Evolutionary conservation across 257 asterid species (phyloP), one percentile per base, ranked within the genome.

Genomic region (Solanum tarapatanum): DNA sequence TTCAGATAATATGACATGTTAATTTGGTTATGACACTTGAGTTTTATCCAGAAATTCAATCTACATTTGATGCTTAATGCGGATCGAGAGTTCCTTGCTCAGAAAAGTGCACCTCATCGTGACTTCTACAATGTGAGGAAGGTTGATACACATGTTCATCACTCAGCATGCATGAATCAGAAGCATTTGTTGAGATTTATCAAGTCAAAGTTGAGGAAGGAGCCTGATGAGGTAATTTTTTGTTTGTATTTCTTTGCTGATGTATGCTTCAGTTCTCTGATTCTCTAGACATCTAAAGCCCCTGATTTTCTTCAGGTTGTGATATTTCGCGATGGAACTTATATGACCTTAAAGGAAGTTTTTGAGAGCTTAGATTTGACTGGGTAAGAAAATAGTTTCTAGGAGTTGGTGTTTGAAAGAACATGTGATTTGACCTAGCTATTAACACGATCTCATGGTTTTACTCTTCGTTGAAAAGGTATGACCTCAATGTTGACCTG

Each of bases 151-250:
- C 99, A 97, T 88, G 98, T 97, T 88, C 99, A 97, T 91, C 99
- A 97, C 92, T 97, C 99, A 28, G 99, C 99, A 73, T 97, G 99
- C 93, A 97, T 97, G 99, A 97, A 97, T 92, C 99, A 97, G 92
- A 97, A 97, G 89, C 99, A 97, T 91, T 96, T 97, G 83, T 86
- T 97, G 87, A 91, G 98, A 93, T 97, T 97, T 89, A 97, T 97
- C 45, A 97, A 97, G 90, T 95, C 98, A 11, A 97, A 97, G 92
- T 89, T 97, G 93, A 92, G 98, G 93, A 97, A 97, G 93, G 99
- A 97, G 90, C 99, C 99, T 32, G 99, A 93, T 73, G 98, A 97
- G 98, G 99, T 97, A 89, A 74, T 64, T 24, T 51, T 87, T 88
- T 64, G 58, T 64, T 84, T 60, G 66, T 33, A 70, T 48, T 48